Base-by-base conservation (phyloP, 2,329 filamentous ascomycete genomes). In the Fusarium continuum region DNA sequence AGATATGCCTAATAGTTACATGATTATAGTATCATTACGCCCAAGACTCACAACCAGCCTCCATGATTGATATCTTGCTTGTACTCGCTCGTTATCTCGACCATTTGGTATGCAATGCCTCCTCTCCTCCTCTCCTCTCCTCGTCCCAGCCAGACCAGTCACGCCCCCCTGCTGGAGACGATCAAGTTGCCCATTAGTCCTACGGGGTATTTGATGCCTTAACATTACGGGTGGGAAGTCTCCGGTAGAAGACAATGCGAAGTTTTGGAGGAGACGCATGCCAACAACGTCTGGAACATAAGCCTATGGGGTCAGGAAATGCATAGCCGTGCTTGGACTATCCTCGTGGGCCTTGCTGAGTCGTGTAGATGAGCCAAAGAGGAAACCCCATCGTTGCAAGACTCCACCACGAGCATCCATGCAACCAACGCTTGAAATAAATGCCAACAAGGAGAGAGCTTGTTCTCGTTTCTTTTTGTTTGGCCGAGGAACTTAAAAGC, bases 361-460 rank as follows among this genome's bases (percentile, higher is more conserved):
- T 34, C 35, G 14, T 29, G 25, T 40, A n/a, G 16, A 41, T 26
- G 8, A 31, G 41, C 56, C 25, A 61, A 48, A 61, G 14, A 61
- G 38, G 56, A 40, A 61, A 45, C 38, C 31, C 17, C 22, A 35
- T 45, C 43, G 41, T 20, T n/a, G n/a, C n/a, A 34, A 23, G 32
- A 48, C 31, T 32, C 43, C 35, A 48, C 55, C 28, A 56, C 43
- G 26, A 14, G 22, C 39, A 26, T 32, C 40, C 44, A 35, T 31
- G 20, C 13, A 40, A 25, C 34, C 35, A 35, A 55, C 17, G 25
- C 19, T 28, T 20, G 17, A 23, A 29, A 26, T n/a, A 29, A 17
- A 14, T 28, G 11, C 22, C 19, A 23, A 41, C 26, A 41, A 28
- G 35, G 16, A 28, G 17, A 13, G 28, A 28, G 20, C 36, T 31